A percentile compares a stretch with the other conserved stretches of the same genome.
These are phyloP conservation scores for Kwoniella europaea DNA, from an alignment of 768 basidiomycete genomes.

Conservation along the genomic window DNA sequence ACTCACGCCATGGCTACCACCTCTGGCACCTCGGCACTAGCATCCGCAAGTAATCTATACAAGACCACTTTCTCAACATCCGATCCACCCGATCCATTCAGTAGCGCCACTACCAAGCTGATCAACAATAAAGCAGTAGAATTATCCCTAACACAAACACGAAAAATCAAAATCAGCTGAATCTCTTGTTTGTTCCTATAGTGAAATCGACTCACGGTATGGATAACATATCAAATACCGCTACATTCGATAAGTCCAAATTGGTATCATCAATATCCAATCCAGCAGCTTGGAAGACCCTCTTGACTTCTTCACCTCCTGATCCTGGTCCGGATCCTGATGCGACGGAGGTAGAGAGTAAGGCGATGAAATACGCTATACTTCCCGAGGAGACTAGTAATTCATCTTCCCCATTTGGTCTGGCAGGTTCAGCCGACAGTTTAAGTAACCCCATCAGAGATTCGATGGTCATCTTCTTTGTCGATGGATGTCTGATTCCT, in stretches of 20 bases:
- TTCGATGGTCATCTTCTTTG: slow-evolving; percentile 61
- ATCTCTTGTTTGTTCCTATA: neutral
- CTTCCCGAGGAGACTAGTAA: slow-evolving; percentile 17
- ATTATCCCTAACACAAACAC: slow-evolving; percentile 59
- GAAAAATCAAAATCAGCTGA: slow-evolving; percentile 2
- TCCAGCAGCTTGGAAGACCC: slow-evolving; percentile 69
- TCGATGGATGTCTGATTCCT: slow-evolving; percentile 72
- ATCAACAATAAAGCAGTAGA: slow-evolving; percentile 73
- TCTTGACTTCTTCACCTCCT: slow-evolving; percentile 63
- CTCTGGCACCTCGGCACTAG: slow-evolving; percentile 72
- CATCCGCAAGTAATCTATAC: slow-evolving; percentile 74
- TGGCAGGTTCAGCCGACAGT: slow-evolving; percentile 14
- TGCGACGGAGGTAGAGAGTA: slow-evolving; percentile 39
- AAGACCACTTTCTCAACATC: slow-evolving; percentile 81
- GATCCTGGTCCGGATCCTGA: no score
- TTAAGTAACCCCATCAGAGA: slow-evolving; percentile 66
- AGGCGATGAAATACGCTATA: slow-evolving; percentile 45
- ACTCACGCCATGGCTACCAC: slow-evolving; percentile 74
- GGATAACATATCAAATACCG: slow-evolving; percentile 34
- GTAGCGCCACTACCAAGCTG: slow-evolving; percentile 76
- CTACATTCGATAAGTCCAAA: slow-evolving; percentile 18
- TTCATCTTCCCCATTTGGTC: slow-evolving; percentile 19
- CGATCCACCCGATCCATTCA: slow-evolving; percentile 71
- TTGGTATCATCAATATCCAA: slow-evolving; percentile 60
- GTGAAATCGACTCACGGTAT: slow-evolving; percentile 43